Evolutionary conservation across 495 filamentous ascomycete genomes (phyloP), one percentile per base, ranked within the genome.

Genomic region (Penicillium turbatum): DNA sequence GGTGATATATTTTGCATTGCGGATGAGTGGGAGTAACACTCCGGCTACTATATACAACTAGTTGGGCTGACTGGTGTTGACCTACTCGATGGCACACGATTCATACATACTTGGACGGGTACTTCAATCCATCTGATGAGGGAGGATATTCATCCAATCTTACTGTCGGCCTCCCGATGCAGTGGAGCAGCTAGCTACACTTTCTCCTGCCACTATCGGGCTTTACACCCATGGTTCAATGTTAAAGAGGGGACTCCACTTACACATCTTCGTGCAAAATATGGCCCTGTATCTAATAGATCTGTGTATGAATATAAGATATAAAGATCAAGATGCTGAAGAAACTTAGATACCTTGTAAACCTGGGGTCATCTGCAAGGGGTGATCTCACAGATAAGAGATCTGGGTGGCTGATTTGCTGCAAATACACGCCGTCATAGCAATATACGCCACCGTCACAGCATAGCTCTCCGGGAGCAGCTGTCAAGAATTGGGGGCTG

Each of bases 341-440:
- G 21, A 53, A 46, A 46, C 32, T 39, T n/a, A 48, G 30, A 50
- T 43, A 8, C 38, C 21, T 27, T 48, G 27, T 29, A 45, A 57
- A 66, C 61, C 63, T 56, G 61, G 61, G 63, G 60, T 63, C 37
- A 54, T 62, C 55, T 66, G 63, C 63, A 66, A 66, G 63, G 63
- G 63, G 54, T n/a, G 37, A 41, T 41, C 55, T 30, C 41, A 24
- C 21, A 44, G 57, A 55, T 49, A 50, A 41, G 46, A 49, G 42
- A 42, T 54, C 55, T 26, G 34, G 55, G 62, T 55, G 56, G 62
- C 56, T 42, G 45, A 37, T 49, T 53, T 54, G 41, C 34, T 44
- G 9, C 5, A 1, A 15, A 26, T 42, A 21, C 21, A 24, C 21
- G 2, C 21, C 21, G 21, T 24, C 21, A 24, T 24, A 24, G 21